Conservation (phyloP, 768 basidiomycete genomes). For the Amanita molliuscula region DNA sequence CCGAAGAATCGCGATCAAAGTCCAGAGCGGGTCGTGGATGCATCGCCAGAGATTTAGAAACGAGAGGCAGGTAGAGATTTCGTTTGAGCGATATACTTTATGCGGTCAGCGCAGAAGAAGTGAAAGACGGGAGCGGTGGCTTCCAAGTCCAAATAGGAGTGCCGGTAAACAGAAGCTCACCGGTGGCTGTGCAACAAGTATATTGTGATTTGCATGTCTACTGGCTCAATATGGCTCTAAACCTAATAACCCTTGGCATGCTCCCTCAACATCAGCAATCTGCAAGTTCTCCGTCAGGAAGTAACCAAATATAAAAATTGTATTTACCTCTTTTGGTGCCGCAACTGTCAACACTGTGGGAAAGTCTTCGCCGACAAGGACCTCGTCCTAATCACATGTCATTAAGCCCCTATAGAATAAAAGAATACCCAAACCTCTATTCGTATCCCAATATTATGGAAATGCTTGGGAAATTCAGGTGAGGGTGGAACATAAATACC, state of each 20-base stretch:
- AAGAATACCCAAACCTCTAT: conserved; percentile 54
- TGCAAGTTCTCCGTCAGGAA: conserved; percentile 1
- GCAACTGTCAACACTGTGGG: conserved; percentile 54
- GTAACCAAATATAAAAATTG: not conserved
- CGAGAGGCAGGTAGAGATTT: not conserved
- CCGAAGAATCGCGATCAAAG: not conserved
- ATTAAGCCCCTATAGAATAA: not conserved
- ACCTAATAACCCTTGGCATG: conserved; percentile 64
- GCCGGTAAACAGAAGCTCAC: not conserved
- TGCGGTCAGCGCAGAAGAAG: not conserved
- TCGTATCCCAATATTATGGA: conserved; percentile 86
- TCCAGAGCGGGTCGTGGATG: not conserved
- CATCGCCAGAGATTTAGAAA: conserved; percentile 2
- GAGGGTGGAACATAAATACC: conserved; percentile 86
- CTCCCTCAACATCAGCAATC: conserved; percentile 72
- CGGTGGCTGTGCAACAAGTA: conserved; percentile 2
- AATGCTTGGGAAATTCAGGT: conserved; percentile 71
- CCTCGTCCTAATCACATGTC: conserved; percentile 44
- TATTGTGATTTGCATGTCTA: not conserved
- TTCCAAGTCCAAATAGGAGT: conserved; percentile 1
- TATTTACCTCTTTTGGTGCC: conserved; percentile 73
- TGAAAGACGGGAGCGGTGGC: not conserved
- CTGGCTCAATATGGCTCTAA: conserved; percentile 34
- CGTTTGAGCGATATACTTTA: not conserved
- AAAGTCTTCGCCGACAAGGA: conserved; percentile 54